Percentiles rank a stretch among this genome's conserved stretches.
Evolutionary conservation across 106 monocot species (phyloP).

Genomic region (Platanthera zijinensis): DNA sequence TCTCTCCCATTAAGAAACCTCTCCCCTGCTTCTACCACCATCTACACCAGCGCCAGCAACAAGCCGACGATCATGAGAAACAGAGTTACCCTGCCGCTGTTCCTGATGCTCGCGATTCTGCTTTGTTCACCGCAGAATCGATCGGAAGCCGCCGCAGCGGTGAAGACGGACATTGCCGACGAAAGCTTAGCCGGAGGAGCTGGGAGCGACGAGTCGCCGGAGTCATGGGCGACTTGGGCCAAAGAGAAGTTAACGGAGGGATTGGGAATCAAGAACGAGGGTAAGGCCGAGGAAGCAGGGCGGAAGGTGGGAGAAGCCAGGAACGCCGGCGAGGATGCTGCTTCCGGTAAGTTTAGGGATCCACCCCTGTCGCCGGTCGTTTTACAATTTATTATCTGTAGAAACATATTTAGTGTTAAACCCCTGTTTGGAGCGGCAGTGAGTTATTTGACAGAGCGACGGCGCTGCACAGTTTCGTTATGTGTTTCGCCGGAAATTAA

Average conservation of each 20-base stretch:
- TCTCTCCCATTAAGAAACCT: no score
- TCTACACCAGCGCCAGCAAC: not conserved
- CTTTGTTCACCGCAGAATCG: not conserved
- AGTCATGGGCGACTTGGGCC: conserved; percentile 9
- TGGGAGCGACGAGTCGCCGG: not conserved
- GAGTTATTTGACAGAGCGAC: no score
- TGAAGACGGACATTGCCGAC: not conserved
- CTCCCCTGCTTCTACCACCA: not conserved
- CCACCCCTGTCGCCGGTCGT: not conserved
- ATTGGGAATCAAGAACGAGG: not conserved
- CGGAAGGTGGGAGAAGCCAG: not conserved
- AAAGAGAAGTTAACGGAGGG: conserved; percentile 1
- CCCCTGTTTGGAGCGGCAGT: no score
- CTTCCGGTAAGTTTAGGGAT: not conserved
- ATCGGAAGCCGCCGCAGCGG: not conserved
- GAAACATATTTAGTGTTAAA: no score
- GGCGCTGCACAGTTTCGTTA: no score
- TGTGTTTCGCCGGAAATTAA: no score
- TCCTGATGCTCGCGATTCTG: not conserved
- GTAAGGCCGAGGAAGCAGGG: not conserved
- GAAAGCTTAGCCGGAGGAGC: not conserved
- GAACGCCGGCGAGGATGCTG: not conserved
- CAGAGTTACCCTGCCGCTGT: not conserved
- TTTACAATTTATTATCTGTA: no score
- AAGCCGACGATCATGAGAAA: not conserved